Evolutionary conservation across 2,329 filamentous ascomycete species (phyloP).

Genomic region (Penicillium janthinellum): DNA sequence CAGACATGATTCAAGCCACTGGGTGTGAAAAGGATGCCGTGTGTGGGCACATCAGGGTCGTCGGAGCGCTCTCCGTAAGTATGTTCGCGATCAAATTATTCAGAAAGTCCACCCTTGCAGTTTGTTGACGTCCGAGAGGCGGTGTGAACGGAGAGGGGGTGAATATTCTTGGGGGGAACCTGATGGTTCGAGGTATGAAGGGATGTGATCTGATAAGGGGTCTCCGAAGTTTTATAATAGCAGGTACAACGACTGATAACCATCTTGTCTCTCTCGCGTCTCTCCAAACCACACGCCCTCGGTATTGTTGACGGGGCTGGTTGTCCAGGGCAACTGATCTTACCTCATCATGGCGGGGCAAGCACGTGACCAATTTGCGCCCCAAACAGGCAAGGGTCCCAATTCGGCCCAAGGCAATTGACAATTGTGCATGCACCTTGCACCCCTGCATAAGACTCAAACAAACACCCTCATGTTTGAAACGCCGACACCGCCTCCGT

Average conservation of each 20-base stretch:
- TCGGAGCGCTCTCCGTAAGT: background rate
- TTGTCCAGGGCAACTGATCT: constrained; percentile 22
- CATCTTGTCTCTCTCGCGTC: constrained; percentile 12
- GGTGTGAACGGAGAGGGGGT: constrained; percentile 11
- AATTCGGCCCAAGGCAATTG: background rate
- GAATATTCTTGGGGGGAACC: background rate
- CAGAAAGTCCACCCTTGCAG: constrained; percentile 17
- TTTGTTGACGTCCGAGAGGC: constrained; percentile 15
- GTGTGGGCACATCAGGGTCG: constrained; percentile 8
- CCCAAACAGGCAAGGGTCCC: too few relatives aligned
- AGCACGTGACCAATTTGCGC: background rate
- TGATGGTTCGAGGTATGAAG: background rate
- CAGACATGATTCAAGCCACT: constrained; percentile 28
- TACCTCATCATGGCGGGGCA: constrained; percentile 11
- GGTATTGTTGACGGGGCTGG: constrained; percentile 17
- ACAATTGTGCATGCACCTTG: background rate
- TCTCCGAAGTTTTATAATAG: background rate
- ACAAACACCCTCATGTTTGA: background rate
- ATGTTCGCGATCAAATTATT: background rate
- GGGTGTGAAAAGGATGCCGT: background rate
- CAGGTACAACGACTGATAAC: constrained; percentile 1
- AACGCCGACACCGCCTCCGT: background rate
- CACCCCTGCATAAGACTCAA: background rate
- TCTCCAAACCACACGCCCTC: background rate
- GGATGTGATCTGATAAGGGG: background rate